Evolutionary conservation across 2,329 filamentous ascomycete species (phyloP), one percentile per base, ranked within the genome.

Genomic region (Chrysosporium keratinophilum): DNA sequence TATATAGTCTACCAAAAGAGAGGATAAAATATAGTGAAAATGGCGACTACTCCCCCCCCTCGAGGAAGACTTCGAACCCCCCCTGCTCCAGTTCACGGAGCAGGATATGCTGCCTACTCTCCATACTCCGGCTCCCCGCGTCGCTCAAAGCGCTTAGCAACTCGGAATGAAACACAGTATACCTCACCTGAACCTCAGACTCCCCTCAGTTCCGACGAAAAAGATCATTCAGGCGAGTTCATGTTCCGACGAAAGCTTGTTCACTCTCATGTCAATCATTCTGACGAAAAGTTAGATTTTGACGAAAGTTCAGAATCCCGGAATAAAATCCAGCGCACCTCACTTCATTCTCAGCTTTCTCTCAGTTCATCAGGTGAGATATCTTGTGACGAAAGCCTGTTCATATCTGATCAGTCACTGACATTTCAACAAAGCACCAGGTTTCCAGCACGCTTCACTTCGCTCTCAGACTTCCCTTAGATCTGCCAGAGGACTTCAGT

Each of bases 11-110:
- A 42, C 3, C n/a, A 42, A 14, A 9, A 7, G 1, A 9, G 40
- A 10, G 15, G 40, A 42, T 20, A 17, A 19, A 42, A 7, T 7
- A 19, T 4, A 10, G 34, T 55, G 57, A 65, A 54, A 50, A 74
- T 74, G 71, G 68, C 71, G 50, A 68, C 71, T 37, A 75, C 73
- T 60, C 73, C 73, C 53, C 73, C 73, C n/a, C 65, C 68, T 35
- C 65, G 66, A 37, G 65, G 66, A 34, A 61, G 58, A 23, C 59
- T 71, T 52, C 63, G 68, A n/a, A 69, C 69, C 46, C 74, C 74
- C 43, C 63, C 65, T 41, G 72, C 73, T 55, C 74, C 74, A 48
- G 69, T 67, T 53, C 70, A 74, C 66, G 74, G 74, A 44, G 61
- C 71, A 54, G 67, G 65, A 54, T 72, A 74, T 59, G 70, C 75